Evolutionary conservation across 2,329 filamentous ascomycete genomes (phyloP), one percentile per base, ranked within the genome.

Genomic region (Clarireedia paspali): DNA sequence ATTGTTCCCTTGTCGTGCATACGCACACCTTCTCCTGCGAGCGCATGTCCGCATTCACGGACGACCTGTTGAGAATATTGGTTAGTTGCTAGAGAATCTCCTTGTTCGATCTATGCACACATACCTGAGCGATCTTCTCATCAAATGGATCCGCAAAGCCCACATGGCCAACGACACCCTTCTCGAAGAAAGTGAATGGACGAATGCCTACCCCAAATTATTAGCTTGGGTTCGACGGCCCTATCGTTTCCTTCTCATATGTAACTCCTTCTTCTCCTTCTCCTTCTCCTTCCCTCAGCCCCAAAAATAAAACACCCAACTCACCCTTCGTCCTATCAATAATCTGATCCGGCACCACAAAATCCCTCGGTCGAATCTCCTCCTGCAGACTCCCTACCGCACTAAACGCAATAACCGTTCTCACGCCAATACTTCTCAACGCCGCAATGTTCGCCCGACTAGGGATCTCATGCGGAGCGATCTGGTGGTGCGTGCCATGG

Each of bases 141-240:
- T 97, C 94, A 69, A 99, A 99, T 1, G 94, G 94, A 70, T 97
- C 94, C 26, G 90, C 94, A 70, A 99, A 97, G 47, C 91, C 89
- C 46, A 97, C 88, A 71, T 99, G 94, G 39, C 89, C 90, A 15
- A 99, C 94, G 63, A 96, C 83, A 30, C 94, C 94, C 63, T 83
- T 83, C 73, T 92, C 89, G 70, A 97, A 99, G 77, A 96, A 99
- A 26, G 94, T 97, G 72, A 92, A 96, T 2, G 92, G 91, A 6
- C 94, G 81, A 60, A 96, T 79, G 53, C 92, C 66, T 67, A 50
- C 23, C 40, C n/a, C 49, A 36, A 56, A 47, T 30, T 52, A 20
- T 42, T n/a, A 52, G 15, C 27, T 40, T 5, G 12, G 10, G 10
- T 30, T 20, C 27, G 10, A 10, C 12, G 6, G 1, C 27, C 27